Conservation (phyloP, 129 eudicot species). For the Flaveria robusta region DNA sequence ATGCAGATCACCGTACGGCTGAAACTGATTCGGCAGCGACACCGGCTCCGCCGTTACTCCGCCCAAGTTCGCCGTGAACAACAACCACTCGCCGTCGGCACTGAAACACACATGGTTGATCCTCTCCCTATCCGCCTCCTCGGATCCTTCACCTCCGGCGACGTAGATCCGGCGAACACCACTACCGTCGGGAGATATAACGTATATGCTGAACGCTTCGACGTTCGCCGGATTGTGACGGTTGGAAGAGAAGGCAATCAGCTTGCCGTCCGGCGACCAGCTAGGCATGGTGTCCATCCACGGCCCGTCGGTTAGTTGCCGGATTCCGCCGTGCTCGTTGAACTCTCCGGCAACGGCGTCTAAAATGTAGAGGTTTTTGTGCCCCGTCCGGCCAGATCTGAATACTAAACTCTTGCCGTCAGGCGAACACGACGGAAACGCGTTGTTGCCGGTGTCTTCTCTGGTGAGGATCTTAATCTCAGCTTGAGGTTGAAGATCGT, state of each 20-base stretch:
- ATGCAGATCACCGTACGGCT: conserved; percentile 78
- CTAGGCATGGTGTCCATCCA: conserved; percentile 97
- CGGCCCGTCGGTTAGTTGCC: conserved; percentile 71
- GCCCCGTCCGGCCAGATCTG: conserved; percentile 80
- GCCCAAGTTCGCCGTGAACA: conserved; percentile 70
- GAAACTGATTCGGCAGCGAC: conserved; percentile 77
- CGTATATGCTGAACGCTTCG: conserved; percentile 56
- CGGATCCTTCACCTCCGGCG: conserved; percentile 48
- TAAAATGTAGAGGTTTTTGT: conserved; percentile 69
- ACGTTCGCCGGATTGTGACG: conserved; percentile 54
- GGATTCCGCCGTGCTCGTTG: conserved; percentile 42
- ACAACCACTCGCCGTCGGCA: conserved; percentile 67
- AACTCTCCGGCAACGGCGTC: conserved; percentile 69
- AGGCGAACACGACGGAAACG: conserved; percentile 80
- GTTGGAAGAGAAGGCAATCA: conserved; percentile 82
- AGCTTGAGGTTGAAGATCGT: neutral
- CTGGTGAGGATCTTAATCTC: conserved; percentile 63
- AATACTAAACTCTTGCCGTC: conserved; percentile 68
- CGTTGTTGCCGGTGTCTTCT: conserved; percentile 74
- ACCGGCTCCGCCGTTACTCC: conserved; percentile 86
- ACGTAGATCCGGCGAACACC: conserved; percentile 52
- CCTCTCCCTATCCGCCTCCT: conserved; percentile 58
- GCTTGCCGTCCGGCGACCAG: conserved; percentile 88
- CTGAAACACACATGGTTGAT: conserved; percentile 86
- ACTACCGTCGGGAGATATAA: conserved; percentile 60